phyloP scores from a whole-genome alignment of 306 rosid species.

The Cucurbita moschata region DNA sequence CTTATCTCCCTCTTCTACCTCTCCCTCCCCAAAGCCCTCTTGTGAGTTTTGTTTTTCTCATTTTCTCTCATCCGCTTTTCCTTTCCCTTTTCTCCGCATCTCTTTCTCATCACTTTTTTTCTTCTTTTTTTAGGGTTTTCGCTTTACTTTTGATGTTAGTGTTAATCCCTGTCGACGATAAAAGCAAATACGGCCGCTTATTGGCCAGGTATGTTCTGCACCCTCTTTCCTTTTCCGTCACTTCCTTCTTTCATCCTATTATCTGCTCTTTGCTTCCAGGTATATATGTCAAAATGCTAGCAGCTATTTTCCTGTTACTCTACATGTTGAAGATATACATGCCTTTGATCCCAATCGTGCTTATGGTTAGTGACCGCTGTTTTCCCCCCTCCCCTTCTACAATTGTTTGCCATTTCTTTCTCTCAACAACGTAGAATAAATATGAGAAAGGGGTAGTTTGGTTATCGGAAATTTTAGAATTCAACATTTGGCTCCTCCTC shows the following conservation, averaged over 20 bases:
- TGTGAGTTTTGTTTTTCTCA: constrained; percentile 20
- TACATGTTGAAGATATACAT: constrained; percentile 66
- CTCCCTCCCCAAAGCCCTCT: constrained; percentile 39
- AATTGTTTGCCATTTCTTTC: not conserved
- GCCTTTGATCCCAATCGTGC: constrained; percentile 59
- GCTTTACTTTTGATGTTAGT: constrained; percentile 37
- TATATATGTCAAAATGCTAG: constrained; percentile 58
- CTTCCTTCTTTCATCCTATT: not conserved
- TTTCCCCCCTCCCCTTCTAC: not conserved
- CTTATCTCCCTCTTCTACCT: constrained; percentile 44
- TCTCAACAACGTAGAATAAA: not conserved
- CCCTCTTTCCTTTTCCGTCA: not conserved
- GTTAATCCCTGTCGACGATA: constrained; percentile 44
- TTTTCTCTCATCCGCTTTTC: not conserved
- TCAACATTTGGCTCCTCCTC: no score
- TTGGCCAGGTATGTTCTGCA: constrained; percentile 32
- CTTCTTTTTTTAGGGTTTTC: constrained; percentile 25
- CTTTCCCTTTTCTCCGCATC: not conserved
- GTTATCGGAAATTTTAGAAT: not conserved
- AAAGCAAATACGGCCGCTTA: constrained; percentile 39
- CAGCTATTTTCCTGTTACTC: constrained; percentile 59
- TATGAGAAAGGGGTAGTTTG: not conserved
- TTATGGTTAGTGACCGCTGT: constrained; percentile 39
- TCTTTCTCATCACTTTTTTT: not conserved
- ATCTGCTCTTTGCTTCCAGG: constrained; percentile 22